phyloP scores from a whole-genome alignment of 2,329 filamentous ascomycete genomes.

The Byssothecium circinans region DNA sequence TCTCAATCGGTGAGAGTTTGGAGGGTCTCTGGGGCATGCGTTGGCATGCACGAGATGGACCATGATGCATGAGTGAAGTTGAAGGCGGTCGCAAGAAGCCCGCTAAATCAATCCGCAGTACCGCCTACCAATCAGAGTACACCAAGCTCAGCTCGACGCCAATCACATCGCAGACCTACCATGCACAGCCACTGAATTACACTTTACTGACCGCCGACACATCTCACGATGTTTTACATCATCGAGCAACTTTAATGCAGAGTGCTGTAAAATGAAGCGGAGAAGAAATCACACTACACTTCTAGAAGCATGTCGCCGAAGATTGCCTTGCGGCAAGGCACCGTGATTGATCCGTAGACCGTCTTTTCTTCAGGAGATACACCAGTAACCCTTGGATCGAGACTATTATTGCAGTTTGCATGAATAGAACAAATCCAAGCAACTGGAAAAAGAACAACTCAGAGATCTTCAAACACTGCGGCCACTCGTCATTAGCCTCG shows the following conservation, averaged over 20 bases:
- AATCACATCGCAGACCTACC: background rate
- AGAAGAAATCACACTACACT: background rate
- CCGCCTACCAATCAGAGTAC: background rate
- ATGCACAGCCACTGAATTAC: background rate
- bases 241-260: slow-evolving; percentile 2
- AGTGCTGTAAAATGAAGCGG: slow-evolving; percentile 5
- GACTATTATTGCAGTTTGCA: too few relatives aligned
- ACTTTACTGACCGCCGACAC: slow-evolving; percentile 4
- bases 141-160: background rate
- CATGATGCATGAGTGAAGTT: background rate
- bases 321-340: slow-evolving; percentile 9
- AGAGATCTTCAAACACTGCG: too few relatives aligned
- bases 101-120: background rate
- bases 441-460: too few relatives aligned
- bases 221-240: slow-evolving; percentile 11
- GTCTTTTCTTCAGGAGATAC: background rate
- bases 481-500: background rate
- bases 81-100: background rate
- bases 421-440: too few relatives aligned
- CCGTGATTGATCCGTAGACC: slow-evolving; percentile 2
- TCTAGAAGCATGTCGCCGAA: slow-evolving; percentile 2
- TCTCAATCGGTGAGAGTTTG: slow-evolving; percentile 16
- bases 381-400: too few relatives aligned
- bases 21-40: background rate
- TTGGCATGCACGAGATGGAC: background rate